Base-by-base conservation (phyloP, 2,329 filamentous ascomycete genomes). In the Fusarium solani-melongenae region DNA sequence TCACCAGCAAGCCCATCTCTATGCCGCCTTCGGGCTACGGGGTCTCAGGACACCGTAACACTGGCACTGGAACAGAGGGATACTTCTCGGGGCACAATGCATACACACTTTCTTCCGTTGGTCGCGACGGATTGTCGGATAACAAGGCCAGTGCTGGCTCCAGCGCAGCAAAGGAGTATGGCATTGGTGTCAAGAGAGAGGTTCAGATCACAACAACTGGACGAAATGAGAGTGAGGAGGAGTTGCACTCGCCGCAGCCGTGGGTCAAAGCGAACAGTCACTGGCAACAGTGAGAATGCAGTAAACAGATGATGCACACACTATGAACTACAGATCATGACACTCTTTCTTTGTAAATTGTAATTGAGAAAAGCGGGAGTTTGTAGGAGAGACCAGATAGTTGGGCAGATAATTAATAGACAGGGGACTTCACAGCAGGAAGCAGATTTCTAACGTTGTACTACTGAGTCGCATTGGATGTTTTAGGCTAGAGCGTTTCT, bases 61-160 rank as follows among this genome's bases (percentile, higher is more conserved):
- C 39, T 78, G 49, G 75, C 49, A 41, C 77, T 67, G 59, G 77
- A 67, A 62, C 64, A 78, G 44, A 59, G 10, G 62, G 15, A 14
- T 39, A 36, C 20, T 71, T 76, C 3, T 46, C 51, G 1, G 24
- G 68, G 1, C 62, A 64, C 5, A 62, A 69, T 0, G 71, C 64
- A 2, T 74, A 74, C 29, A 74, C 68, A 2, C 56, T 74, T 0
- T 69, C 71, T 2, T 74, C 71, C 1, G 55, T 74, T 10, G 64
- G 65, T 12, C 68, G 68, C 1, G 67, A 57, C 17, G 49, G 41
- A 0, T 51, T n/a, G 2, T 10, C 12, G 1, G 71, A 66, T 2
- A 71, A 15, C 8, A 59, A 34, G 10, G 34, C 20, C 0, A 56
- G 17, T n/a, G 46, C 70, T 6, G 41, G 41, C 15, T 62, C 51